phyloP scores from a whole-genome alignment of 768 basidiomycete species.

The Pluteus cervinus region DNA sequence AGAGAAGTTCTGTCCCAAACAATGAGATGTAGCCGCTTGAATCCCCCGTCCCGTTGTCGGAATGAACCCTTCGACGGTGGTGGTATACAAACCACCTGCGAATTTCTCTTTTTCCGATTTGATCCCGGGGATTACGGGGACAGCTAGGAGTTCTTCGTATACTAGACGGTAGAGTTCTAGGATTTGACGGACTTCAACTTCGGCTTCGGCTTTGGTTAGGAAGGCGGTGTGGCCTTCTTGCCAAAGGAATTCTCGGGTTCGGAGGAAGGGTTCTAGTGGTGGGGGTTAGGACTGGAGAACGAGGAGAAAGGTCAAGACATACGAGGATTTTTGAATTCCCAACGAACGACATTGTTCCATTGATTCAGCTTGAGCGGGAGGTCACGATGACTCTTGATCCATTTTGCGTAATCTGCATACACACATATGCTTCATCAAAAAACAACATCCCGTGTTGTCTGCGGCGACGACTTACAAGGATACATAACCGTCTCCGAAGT shows the following conservation, averaged over 20 bases:
- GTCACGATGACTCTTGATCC: conserved; percentile 97
- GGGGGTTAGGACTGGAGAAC: background rate
- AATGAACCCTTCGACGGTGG: conserved; percentile 96
- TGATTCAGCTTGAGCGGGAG: conserved; percentile 96
- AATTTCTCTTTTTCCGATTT: conserved; percentile 99
- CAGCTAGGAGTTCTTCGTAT: conserved; percentile 94
- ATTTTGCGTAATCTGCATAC: conserved; percentile 87
- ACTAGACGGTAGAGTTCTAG: conserved; percentile 94
- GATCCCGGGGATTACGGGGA: conserved; percentile 93
- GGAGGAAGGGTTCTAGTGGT: conserved; percentile 85
- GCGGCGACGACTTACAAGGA: conserved; percentile 58
- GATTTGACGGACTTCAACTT: conserved; percentile 86
- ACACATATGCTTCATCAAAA: background rate
- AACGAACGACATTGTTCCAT: conserved; percentile 99
- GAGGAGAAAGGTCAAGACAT: conserved; percentile 20
- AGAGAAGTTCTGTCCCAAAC: conserved; percentile 98
- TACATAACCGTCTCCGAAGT: conserved; percentile 99
- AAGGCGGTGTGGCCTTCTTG: conserved; percentile 99
- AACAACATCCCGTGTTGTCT: background rate
- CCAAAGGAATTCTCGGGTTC: conserved; percentile 99
- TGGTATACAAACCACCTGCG: conserved; percentile 96
- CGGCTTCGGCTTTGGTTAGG: conserved; percentile 85
- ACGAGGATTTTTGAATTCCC: conserved; percentile 99
- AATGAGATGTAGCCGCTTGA: conserved; percentile 96
- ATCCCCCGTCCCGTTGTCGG: conserved; percentile 96